A percentile compares a stretch with the other conserved stretches of the same genome.
phyloP scores from a whole-genome alignment of 2,329 filamentous ascomycete species.

The Sporothrix inflata region DNA sequence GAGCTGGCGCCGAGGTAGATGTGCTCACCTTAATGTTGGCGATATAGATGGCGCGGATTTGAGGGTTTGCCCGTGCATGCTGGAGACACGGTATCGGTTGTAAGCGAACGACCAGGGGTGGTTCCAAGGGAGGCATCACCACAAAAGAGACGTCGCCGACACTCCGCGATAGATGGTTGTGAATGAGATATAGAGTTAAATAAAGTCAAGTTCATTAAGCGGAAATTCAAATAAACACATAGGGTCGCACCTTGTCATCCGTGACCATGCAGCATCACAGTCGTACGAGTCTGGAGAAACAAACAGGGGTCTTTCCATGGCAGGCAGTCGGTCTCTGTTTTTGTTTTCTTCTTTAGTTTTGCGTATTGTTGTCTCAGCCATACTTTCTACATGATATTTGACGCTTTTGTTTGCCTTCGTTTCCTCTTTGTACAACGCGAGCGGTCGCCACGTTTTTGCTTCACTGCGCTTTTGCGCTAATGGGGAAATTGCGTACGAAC shows the following conservation, averaged over 20 bases:
- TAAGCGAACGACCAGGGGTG: not conserved
- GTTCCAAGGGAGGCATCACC: not conserved
- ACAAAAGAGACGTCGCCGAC: not conserved
- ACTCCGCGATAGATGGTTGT: too few relatives aligned
- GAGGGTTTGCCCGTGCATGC: not conserved
- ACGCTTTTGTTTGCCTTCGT: not conserved
- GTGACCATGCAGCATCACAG: not conserved
- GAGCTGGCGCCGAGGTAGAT: too few relatives aligned
- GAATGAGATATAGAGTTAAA: too few relatives aligned
- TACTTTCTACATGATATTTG: not conserved
- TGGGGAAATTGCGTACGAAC: conserved; percentile 2
- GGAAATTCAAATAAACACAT: not conserved
- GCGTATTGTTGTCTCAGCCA: not conserved
- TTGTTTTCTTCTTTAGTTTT: not conserved
- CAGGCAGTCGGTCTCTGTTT: not conserved
- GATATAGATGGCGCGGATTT: not conserved
- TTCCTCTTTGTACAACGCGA: not conserved
- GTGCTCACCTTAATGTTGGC: not conserved
- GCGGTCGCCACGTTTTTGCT: not conserved
- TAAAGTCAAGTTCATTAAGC: too few relatives aligned
- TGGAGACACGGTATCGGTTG: not conserved
- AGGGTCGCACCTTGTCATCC: not conserved
- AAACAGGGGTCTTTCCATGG: not conserved
- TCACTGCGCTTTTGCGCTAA: not conserved
- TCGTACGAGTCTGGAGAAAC: not conserved